phyloP scores from a whole-genome alignment of 1,284 basidiomycete genomes.

The Cryptococcus sp. region DNA sequence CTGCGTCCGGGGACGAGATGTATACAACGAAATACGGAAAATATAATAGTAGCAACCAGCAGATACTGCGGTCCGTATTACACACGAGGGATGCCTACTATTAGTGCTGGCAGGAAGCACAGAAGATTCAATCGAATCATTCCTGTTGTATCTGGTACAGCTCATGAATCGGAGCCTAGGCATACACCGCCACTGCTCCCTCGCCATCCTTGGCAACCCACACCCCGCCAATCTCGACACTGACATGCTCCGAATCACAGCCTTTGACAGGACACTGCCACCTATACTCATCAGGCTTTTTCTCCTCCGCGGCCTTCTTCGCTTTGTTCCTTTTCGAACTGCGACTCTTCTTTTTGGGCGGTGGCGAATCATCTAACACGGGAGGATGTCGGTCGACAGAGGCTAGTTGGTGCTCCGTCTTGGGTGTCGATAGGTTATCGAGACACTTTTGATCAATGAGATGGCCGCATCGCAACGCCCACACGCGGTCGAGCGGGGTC shows the following conservation, averaged over 20 bases:
- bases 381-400: constrained; percentile 15
- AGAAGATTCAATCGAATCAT: no score
- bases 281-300: constrained; percentile 25
- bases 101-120: no score
- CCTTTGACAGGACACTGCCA: constrained; percentile 41
- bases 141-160: no score
- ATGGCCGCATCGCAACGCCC: constrained; percentile 51
- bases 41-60: no score
- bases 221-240: constrained; percentile 24
- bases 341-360: not conserved
- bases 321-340: not conserved
- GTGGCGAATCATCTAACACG: constrained; percentile 10
- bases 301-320: constrained; percentile 11
- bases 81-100: no score
- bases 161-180: constrained; percentile 14
- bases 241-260: constrained; percentile 34
- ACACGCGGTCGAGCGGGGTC: constrained; percentile 39
- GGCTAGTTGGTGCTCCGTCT: constrained; percentile 10
- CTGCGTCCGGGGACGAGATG: no score
- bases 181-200: constrained; percentile 42
- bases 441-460: constrained; percentile 51
- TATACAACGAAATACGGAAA: no score
- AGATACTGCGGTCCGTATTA: no score
- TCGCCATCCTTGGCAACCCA: constrained; percentile 38
- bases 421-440: constrained; percentile 24